Evolutionary conservation across 768 basidiomycete genomes (phyloP).

Genomic region (Lactarius vividus): DNA sequence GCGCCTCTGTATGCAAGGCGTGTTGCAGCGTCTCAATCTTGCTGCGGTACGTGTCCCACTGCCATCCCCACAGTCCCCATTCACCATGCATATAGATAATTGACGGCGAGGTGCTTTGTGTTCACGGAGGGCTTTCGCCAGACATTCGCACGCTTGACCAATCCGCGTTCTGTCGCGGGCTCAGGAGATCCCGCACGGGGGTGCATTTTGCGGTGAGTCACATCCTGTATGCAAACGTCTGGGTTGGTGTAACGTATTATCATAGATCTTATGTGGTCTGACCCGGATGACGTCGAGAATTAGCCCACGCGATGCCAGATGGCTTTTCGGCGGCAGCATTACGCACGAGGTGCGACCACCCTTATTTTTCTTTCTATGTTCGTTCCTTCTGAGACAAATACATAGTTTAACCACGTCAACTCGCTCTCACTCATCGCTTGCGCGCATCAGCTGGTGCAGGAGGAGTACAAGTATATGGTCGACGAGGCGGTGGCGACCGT

Average conservation of each 20-base stretch:
- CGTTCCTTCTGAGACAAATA: not conserved
- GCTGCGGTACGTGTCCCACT: constrained; percentile 65
- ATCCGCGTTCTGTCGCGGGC: constrained; percentile 88
- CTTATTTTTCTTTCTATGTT: constrained; percentile 1
- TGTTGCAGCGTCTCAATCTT: constrained; percentile 93
- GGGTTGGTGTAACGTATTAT: not conserved
- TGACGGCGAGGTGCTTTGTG: constrained; percentile 88
- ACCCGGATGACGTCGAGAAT: constrained; percentile 90
- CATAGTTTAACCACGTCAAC: constrained; percentile 91
- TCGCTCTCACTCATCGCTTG: constrained; percentile 84
- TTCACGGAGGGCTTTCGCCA: constrained; percentile 94
- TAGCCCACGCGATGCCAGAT: constrained; percentile 93
- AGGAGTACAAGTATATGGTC: constrained; percentile 97
- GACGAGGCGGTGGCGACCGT: constrained; percentile 89
- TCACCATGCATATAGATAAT: constrained; percentile 64
- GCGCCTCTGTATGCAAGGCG: constrained; percentile 92
- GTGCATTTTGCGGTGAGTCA: constrained; percentile 85
- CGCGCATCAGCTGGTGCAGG: constrained; percentile 95
- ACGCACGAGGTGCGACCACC: constrained; percentile 65
- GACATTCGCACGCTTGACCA: constrained; percentile 93
- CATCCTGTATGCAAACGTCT: not conserved
- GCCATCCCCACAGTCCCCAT: not conserved
- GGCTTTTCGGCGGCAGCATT: constrained; percentile 86
- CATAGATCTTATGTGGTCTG: constrained; percentile 96
- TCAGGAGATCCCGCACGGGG: constrained; percentile 98